phyloP scores from a whole-genome alignment of 2,329 filamentous ascomycete genomes.

The Trichoderma sp. region DNA sequence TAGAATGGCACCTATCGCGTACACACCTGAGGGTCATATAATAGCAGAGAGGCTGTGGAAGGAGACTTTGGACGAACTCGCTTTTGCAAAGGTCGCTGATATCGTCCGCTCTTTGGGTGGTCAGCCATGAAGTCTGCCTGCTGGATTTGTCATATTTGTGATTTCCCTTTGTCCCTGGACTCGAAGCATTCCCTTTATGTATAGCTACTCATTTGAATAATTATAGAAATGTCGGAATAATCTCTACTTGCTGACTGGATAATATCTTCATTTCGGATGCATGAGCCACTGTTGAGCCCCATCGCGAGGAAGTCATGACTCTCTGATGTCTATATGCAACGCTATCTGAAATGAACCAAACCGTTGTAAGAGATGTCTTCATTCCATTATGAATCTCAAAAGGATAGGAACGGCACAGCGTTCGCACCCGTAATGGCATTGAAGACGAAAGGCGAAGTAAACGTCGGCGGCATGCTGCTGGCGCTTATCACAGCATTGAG shows the following conservation, averaged over 20 bases:
- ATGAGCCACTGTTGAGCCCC: no score
- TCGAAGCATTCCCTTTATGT: no score
- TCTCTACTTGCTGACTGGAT: no score
- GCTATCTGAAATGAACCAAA: neutral
- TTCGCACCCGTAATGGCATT: constrained; percentile 15
- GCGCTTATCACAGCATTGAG: constrained; percentile 26
- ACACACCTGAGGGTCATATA: neutral
- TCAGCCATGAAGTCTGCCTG: neutral
- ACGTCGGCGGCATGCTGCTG: constrained; percentile 22
- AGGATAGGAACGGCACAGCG: constrained; percentile 15
- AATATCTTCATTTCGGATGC: no score
- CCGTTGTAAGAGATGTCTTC: neutral
- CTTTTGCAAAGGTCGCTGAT: constrained; percentile 9
- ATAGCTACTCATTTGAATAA: no score
- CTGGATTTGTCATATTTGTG: neutral
- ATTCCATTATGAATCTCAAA: neutral
- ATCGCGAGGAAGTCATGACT: no score
- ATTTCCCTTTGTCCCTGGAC: neutral
- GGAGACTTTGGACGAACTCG: constrained; percentile 10
- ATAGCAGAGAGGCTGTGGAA: constrained; percentile 9
- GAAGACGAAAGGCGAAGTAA: constrained; percentile 17
- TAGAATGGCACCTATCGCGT: constrained; percentile 13
- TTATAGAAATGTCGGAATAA: no score
- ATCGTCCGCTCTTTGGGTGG: neutral
- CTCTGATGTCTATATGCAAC: neutral